phyloP scores from a whole-genome alignment of 2,329 filamentous ascomycete species.

The Diplodia corticola region DNA sequence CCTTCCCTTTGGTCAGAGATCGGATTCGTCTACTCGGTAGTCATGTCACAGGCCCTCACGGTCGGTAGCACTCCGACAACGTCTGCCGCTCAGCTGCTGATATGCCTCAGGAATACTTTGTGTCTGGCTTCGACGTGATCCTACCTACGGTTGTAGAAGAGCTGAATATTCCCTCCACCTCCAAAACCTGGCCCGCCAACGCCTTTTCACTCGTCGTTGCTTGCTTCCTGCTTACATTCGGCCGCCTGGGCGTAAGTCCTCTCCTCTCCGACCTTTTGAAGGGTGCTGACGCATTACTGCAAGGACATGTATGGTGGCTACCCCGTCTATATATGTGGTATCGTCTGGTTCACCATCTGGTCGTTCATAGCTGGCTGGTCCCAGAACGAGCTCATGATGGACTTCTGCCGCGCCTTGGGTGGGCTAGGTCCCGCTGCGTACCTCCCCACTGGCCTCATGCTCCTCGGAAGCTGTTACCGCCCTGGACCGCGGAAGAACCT shows the following conservation, averaged over 20 bases:
- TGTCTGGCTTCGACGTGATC: slow-evolving; percentile 72
- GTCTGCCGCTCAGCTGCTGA: neutral
- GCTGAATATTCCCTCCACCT: slow-evolving; percentile 65
- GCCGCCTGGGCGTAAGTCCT: slow-evolving; percentile 24
- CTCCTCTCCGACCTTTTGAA: neutral
- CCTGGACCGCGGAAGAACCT: slow-evolving; percentile 41
- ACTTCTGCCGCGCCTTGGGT: slow-evolving; percentile 38
- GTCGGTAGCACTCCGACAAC: neutral
- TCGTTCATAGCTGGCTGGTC: slow-evolving; percentile 36
- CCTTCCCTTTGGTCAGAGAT: slow-evolving; percentile 51
- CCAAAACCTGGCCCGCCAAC: slow-evolving; percentile 56
- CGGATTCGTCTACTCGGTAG: slow-evolving; percentile 56
- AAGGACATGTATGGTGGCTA: slow-evolving; percentile 64
- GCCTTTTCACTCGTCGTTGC: slow-evolving; percentile 54
- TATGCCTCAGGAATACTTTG: slow-evolving; percentile 62
- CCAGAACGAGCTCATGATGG: slow-evolving; percentile 37
- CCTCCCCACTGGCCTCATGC: slow-evolving; percentile 34
- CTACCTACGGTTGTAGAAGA: slow-evolving; percentile 64
- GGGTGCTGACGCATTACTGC: neutral
- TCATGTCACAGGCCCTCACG: slow-evolving; percentile 33
- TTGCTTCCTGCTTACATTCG: slow-evolving; percentile 52
- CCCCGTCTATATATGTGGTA: slow-evolving; percentile 59
- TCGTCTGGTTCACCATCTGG: slow-evolving; percentile 47
- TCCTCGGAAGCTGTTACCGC: slow-evolving; percentile 38
- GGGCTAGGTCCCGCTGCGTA: slow-evolving; percentile 41